A percentile compares a stretch with the other conserved stretches of the same genome.
These are phyloP conservation scores for Histomonas meleagridis DNA, from an alignment of 208 protist species.

Conservation along the genomic window DNA sequence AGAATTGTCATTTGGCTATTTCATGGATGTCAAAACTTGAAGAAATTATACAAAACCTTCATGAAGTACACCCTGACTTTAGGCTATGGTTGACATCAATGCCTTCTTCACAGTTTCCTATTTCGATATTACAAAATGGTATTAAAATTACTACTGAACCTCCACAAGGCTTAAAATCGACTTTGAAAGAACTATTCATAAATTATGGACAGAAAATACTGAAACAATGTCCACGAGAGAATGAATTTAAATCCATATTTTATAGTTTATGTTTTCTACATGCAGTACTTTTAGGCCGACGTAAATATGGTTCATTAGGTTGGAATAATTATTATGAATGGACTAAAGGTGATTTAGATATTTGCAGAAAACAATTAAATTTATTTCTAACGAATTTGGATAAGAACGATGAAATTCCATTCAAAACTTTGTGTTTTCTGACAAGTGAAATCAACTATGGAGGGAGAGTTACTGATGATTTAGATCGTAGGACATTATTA, in stretches of 20 bases:
- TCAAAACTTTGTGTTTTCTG: constrained; percentile 49
- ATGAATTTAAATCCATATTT: constrained; percentile 61
- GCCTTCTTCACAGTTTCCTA: constrained; percentile 82
- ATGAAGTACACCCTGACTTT: constrained; percentile 78
- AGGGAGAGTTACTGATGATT: constrained; percentile 54
- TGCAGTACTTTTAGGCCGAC: constrained; percentile 78
- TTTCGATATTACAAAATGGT: constrained; percentile 85
- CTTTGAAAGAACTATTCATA: constrained; percentile 57
- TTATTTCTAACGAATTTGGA: constrained; percentile 65
- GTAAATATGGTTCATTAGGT: constrained; percentile 91
- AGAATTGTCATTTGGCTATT: constrained; percentile 92
- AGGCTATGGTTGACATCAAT: constrained; percentile 93
- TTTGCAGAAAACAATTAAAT: constrained; percentile 68
- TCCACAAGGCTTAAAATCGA: constrained; percentile 75
- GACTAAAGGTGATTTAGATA: constrained; percentile 77
- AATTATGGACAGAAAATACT: not conserved
- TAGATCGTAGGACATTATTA: constrained; percentile 42
- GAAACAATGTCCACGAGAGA: constrained; percentile 36
- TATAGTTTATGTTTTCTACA: constrained; percentile 54
- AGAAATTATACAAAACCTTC: constrained; percentile 59
- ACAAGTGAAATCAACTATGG: constrained; percentile 63
- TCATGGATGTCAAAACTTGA: constrained; percentile 86
- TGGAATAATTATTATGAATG: constrained; percentile 97
- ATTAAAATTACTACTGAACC: constrained; percentile 97
- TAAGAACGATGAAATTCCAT: not conserved